Percentiles rank a stretch among this genome's conserved stretches.
These are phyloP conservation scores for Neofusicoccum laricinum DNA, from an alignment of 2,329 filamentous ascomycete species.

Conservation along the genomic window DNA sequence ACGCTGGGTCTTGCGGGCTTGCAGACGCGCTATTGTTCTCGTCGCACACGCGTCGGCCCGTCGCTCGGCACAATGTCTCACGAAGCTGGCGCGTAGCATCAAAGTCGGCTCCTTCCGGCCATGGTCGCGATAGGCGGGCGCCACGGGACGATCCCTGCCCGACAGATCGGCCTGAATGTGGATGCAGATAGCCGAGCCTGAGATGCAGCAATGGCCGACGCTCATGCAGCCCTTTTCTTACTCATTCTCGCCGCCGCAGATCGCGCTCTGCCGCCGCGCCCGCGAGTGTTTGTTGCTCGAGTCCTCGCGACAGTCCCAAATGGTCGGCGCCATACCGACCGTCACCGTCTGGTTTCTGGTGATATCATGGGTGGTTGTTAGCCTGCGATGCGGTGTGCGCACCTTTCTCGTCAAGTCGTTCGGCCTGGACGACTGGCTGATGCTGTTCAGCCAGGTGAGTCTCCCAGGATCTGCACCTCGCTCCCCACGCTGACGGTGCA, in stretches of 20 bases:
- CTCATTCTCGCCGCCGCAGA: neutral
- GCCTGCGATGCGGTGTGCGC: slow-evolving; percentile 37
- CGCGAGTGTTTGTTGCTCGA: neutral
- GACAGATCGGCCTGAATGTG: slow-evolving; percentile 10
- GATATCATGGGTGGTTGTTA: slow-evolving; percentile 37
- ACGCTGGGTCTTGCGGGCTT: neutral
- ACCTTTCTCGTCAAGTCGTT: slow-evolving; percentile 35
- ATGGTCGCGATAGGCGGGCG: neutral
- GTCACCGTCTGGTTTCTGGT: slow-evolving; percentile 26
- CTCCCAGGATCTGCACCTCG: slow-evolving; percentile 29
- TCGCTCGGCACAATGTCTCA: neutral
- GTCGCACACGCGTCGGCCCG: neutral
- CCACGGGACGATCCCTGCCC: neutral
- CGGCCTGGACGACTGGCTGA: slow-evolving; percentile 41
- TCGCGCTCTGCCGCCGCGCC: neutral
- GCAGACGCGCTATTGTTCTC: neutral
- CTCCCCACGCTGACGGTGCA: neutral
- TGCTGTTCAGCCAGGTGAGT: slow-evolving; percentile 36
- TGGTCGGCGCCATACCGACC: neutral
- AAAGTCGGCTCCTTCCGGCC: neutral
- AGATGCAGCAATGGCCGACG: neutral
- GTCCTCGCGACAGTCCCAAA: neutral
- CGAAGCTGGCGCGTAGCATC: neutral
- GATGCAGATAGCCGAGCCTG: slow-evolving; percentile 6
- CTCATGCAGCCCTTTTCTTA: neutral